Conservation (phyloP, 768 basidiomycete genomes). For the Melanogaster broomeanus region DNA sequence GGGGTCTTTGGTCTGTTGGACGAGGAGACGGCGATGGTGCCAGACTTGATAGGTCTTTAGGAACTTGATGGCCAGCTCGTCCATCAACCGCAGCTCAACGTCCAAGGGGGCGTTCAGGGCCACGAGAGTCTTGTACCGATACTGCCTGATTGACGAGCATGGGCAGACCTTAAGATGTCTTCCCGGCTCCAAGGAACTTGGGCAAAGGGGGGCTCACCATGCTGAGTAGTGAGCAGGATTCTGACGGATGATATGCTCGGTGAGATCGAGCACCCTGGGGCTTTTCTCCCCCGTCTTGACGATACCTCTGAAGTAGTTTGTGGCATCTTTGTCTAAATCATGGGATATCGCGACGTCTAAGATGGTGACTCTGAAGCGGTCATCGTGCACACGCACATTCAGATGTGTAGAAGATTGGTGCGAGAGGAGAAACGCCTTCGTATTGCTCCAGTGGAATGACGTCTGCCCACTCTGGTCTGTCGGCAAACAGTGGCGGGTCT, state of each 20-base stretch:
- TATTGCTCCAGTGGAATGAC: constrained; percentile 79
- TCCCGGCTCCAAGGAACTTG: neutral
- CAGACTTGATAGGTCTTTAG: constrained; percentile 99
- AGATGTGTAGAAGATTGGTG: constrained; percentile 87
- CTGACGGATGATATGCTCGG: constrained; percentile 83
- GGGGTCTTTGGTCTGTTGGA: constrained; percentile 55
- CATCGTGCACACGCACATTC: constrained; percentile 65
- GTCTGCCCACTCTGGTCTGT: constrained; percentile 78
- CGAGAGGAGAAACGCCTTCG: constrained; percentile 75
- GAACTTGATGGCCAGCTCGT: constrained; percentile 78
- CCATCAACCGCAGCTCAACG: constrained; percentile 83
- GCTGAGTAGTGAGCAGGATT: constrained; percentile 98
- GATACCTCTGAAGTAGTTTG: constrained; percentile 88
- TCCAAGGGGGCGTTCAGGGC: constrained; percentile 66
- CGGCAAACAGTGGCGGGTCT: constrained; percentile 46
- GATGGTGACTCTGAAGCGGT: constrained; percentile 2
- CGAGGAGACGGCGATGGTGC: constrained; percentile 85
- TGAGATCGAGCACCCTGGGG: constrained; percentile 79
- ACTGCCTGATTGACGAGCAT: constrained; percentile 66
- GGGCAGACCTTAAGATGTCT: neutral
- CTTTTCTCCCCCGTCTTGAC: constrained; percentile 78
- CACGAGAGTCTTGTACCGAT: constrained; percentile 85
- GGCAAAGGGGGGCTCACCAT: constrained; percentile 57
- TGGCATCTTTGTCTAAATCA: constrained; percentile 82
- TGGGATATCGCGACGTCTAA: constrained; percentile 6